A percentile compares a stretch with the other conserved stretches of the same genome.
Evolutionary conservation across 2,329 filamentous ascomycete genomes (phyloP).

Genomic region (Aspergillus neotritici): DNA sequence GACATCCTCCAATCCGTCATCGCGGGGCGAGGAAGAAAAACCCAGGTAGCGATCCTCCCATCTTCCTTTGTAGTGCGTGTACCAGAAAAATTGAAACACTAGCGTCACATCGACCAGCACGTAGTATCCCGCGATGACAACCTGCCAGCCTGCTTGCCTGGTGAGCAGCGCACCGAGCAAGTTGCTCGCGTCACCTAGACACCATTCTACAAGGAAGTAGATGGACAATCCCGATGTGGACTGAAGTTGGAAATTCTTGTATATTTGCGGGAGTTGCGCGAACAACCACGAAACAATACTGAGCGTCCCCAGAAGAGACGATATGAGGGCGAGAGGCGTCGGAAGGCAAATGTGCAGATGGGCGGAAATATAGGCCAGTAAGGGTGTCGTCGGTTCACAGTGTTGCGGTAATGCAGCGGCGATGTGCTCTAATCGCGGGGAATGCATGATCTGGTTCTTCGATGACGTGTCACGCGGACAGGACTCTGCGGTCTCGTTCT

Average conservation of each 20-base stretch:
- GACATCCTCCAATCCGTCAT: slow-evolving; percentile 23
- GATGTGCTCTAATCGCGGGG: slow-evolving; percentile 24
- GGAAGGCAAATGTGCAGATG: slow-evolving; percentile 59
- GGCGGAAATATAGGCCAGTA: slow-evolving; percentile 54
- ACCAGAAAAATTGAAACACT: slow-evolving; percentile 61
- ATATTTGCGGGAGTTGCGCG: slow-evolving; percentile 63
- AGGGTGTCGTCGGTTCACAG: slow-evolving; percentile 55
- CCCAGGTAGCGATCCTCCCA: slow-evolving; percentile 34
- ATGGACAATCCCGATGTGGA: slow-evolving; percentile 61
- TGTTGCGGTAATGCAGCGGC: slow-evolving; percentile 47
- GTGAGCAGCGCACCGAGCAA: slow-evolving; percentile 59
- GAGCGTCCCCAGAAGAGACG: slow-evolving; percentile 54
- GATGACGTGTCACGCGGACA: too few relatives aligned
- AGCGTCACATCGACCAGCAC: slow-evolving; percentile 60
- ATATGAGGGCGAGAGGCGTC: slow-evolving; percentile 57
- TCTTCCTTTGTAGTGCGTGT: slow-evolving; percentile 51
- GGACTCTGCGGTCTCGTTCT: too few relatives aligned
- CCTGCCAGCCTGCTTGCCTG: slow-evolving; percentile 60
- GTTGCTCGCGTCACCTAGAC: slow-evolving; percentile 59
- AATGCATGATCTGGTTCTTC: slow-evolving; percentile 21
- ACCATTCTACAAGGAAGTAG: slow-evolving; percentile 62
- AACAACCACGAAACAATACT: slow-evolving; percentile 65
- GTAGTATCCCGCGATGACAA: slow-evolving; percentile 61
- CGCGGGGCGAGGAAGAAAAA: slow-evolving; percentile 23
- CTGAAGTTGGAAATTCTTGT: slow-evolving; percentile 60